phyloP scores from a whole-genome alignment of 2,329 filamentous ascomycete species.

The Emergomyces africanus region DNA sequence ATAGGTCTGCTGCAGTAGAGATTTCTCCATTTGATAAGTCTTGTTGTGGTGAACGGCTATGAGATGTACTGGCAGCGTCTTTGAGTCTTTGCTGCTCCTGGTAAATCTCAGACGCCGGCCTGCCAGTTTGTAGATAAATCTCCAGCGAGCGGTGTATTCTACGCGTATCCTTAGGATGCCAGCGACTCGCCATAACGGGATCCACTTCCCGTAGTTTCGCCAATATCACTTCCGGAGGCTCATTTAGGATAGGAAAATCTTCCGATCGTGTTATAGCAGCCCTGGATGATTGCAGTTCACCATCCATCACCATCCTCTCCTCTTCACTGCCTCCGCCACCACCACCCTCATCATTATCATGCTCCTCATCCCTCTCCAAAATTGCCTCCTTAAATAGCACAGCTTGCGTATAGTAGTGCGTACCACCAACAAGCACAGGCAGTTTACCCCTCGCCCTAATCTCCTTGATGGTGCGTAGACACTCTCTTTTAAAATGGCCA shows the following conservation, averaged over 20 bases:
- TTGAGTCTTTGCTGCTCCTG: constrained; percentile 50
- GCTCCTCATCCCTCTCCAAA: constrained; percentile 28
- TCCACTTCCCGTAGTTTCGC: constrained; percentile 66
- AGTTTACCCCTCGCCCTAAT: constrained; percentile 67
- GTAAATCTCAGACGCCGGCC: constrained; percentile 74
- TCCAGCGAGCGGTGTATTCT: constrained; percentile 85
- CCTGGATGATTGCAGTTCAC: not conserved
- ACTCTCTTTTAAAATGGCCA: constrained; percentile 59
- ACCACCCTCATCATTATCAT: constrained; percentile 14
- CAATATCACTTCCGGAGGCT: constrained; percentile 58
- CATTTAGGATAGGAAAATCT: constrained; percentile 58
- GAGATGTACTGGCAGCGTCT: not conserved
- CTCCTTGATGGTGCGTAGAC: constrained; percentile 56
- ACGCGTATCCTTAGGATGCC: constrained; percentile 86
- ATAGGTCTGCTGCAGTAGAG: constrained; percentile 1
- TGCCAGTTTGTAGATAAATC: constrained; percentile 75
- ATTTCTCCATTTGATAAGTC: constrained; percentile 10
- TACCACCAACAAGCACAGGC: constrained; percentile 86
- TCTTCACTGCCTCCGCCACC: constrained; percentile 8
- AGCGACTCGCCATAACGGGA: constrained; percentile 74
- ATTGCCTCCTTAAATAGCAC: constrained; percentile 68
- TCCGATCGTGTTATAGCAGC: constrained; percentile 6
- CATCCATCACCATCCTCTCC: not conserved
- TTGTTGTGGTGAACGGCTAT: not conserved
- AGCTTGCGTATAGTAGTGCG: constrained; percentile 88